Base-by-base conservation (phyloP, 2,329 filamentous ascomycete species). In the Fusarium palustre region DNA sequence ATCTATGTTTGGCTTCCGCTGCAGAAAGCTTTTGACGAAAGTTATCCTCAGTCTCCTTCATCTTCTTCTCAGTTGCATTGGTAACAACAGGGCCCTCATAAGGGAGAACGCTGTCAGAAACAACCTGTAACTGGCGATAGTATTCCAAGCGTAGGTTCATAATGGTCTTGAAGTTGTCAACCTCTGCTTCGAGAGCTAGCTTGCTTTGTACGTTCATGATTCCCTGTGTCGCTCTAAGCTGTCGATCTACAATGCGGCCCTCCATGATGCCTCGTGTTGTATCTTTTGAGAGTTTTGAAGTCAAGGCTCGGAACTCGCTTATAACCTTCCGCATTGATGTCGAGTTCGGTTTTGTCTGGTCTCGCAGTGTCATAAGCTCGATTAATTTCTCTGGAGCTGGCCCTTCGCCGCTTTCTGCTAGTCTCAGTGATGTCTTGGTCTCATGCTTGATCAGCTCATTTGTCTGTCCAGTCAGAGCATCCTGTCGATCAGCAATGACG, bases 61-160 rank as follows among this genome's bases (percentile, higher is more conserved):
- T 71, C 49, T 64, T 75, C 20, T 69, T 57, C 25, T 88, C 80
- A 9, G 71, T 74, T 13, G 81, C 77, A 43, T 91, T 86, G 13
- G 90, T 81, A 3, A 82, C 83, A 3, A 82, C 83, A 15, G 87
- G 74, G 13, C 91, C 90, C 59, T 93, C 90, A 58, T 92, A 92
- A 1, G 91, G 90, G 7, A 88, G 86, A 0, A 98, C 93, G 20
- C 89, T 92, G 76, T 98, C 95, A 0, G 94, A 97, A n/a, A 98
- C 89, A 28, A 88, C 87, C 76, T 98, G 96, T 13, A 98, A 84
- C 75, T 97, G 94, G 7, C 91, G 89, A 76, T 98, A 98, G 76
- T 94, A 98, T 59, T 96, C 93, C 1, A 97, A 81, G 16, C 96
- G 90, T 38, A 89, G 85, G 74, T 98, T 98, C 88, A 97, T 94